Evolutionary conservation across 805 yeast genomes (phyloP).

Genomic region (Kuraishia hungarica): DNA sequence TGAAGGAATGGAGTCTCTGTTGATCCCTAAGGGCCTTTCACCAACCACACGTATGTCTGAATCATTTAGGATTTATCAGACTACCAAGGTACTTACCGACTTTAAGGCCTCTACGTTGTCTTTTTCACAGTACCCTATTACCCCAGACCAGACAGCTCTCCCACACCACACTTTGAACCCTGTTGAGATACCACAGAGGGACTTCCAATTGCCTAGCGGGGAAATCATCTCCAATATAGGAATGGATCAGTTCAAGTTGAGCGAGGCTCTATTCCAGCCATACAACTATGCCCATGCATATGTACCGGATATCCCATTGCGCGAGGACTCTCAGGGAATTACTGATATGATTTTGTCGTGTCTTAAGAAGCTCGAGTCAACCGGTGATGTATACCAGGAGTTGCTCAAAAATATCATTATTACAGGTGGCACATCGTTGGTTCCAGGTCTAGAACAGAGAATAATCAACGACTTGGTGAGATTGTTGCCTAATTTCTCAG

Average conservation of each 20-base stretch:
- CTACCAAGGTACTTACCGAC: slow-evolving; percentile 33
- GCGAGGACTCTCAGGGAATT: slow-evolving; percentile 44
- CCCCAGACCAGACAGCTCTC: slow-evolving; percentile 16
- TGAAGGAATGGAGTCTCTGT: slow-evolving; percentile 17
- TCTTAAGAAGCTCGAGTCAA: slow-evolving; percentile 35
- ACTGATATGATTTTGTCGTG: slow-evolving; percentile 35
- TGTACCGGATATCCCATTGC: slow-evolving; percentile 32
- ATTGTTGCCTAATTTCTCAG: slow-evolving; percentile 41
- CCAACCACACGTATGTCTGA: slow-evolving; percentile 16
- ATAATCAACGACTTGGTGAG: slow-evolving; percentile 46
- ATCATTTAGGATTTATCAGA: slow-evolving; percentile 31
- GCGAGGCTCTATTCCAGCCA: slow-evolving; percentile 72
- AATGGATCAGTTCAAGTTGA: slow-evolving; percentile 42
- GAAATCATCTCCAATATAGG: slow-evolving; percentile 33
- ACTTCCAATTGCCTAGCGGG: slow-evolving; percentile 56
- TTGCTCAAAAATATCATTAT: slow-evolving; percentile 41
- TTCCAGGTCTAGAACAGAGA: slow-evolving; percentile 48
- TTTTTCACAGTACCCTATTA: slow-evolving; percentile 18
- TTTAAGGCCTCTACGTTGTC: slow-evolving; percentile 31
- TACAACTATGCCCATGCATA: slow-evolving; percentile 30
- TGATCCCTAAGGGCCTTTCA: slow-evolving; percentile 24
- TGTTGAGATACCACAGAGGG: slow-evolving; percentile 26
- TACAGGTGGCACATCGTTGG: slow-evolving; percentile 51
- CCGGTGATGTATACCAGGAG: slow-evolving; percentile 29
- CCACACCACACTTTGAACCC: slow-evolving; percentile 19